These are phyloP conservation scores for Termitomyces sp. DNA, from an alignment of 1,284 basidiomycete genomes.

Conservation along the genomic window DNA sequence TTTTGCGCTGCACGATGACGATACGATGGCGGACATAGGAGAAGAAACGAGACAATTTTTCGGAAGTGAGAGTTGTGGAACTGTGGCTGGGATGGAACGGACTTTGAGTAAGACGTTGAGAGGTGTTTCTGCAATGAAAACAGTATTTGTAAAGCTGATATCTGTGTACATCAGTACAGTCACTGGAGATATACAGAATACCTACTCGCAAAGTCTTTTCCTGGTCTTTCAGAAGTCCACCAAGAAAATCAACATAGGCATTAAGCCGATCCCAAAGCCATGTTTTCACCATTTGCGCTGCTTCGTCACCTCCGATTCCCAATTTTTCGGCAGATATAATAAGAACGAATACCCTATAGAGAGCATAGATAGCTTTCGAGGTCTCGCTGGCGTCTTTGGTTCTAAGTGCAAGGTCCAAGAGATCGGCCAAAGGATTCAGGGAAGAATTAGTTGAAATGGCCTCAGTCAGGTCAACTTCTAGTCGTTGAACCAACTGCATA, in stretches of 20 bases:
- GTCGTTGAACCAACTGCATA: conserved; percentile 30
- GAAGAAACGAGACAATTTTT: conserved; percentile 55
- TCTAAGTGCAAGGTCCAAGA: conserved; percentile 53
- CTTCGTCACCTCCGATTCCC: conserved; percentile 40
- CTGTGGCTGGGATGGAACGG: conserved; percentile 44
- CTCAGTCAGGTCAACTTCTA: conserved; percentile 48
- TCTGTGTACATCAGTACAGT: conserved; percentile 35
- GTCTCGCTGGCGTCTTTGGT: conserved; percentile 47
- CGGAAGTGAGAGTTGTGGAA: conserved; percentile 70
- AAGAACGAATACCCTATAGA: conserved; percentile 76
- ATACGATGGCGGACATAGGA: conserved; percentile 55
- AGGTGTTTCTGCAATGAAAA: conserved; percentile 78
- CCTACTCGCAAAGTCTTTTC: conserved; percentile 47
- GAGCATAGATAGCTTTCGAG: conserved; percentile 76
- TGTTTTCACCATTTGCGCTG: conserved; percentile 59
- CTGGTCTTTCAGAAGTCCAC: conserved; percentile 68
- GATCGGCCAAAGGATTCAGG: conserved; percentile 77
- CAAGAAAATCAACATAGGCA: conserved; percentile 61
- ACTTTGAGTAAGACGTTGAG: conserved; percentile 55
- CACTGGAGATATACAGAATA: not conserved
- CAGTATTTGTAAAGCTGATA: conserved; percentile 72
- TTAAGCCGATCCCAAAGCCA: conserved; percentile 76
- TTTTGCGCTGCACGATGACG: conserved; percentile 24
- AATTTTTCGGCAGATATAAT: conserved; percentile 61
- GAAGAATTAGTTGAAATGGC: conserved; percentile 53